A percentile compares a stretch with the other conserved stretches of the same genome.
These are phyloP conservation scores for Reticulascus tulasneorum DNA, from an alignment of 2,329 filamentous ascomycete genomes.

Conservation along the genomic window DNA sequence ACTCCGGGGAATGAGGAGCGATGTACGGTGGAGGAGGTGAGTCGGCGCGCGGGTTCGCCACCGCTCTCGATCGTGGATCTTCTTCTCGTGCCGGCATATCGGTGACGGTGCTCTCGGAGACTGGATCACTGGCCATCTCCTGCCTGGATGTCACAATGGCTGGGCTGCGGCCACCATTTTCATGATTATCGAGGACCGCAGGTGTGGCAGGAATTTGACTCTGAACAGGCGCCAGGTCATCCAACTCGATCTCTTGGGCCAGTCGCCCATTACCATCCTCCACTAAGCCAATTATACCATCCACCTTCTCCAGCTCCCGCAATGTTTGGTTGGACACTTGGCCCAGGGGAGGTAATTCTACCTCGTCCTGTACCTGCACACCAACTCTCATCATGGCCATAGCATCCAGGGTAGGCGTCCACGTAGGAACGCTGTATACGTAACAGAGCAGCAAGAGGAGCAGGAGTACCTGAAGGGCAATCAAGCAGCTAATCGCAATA, in stretches of 20 bases:
- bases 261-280: too few relatives aligned
- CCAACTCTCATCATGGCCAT: conserved; percentile 12
- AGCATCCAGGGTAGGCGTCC: conserved; percentile 11
- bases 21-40: conserved; percentile 10
- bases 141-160: conserved; percentile 2
- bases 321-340: neutral
- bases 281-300: conserved; percentile 5
- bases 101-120: conserved; percentile 3
- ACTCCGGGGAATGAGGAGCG: too few relatives aligned
- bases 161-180: too few relatives aligned
- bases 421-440: conserved; percentile 11
- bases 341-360: conserved; percentile 1
- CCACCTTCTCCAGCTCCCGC: conserved; percentile 1
- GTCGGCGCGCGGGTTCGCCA: conserved; percentile 3
- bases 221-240: neutral
- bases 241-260: conserved; percentile 8
- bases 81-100: conserved; percentile 4
- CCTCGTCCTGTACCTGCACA: neutral
- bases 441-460: conserved; percentile 8
- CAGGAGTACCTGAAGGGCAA: conserved; percentile 7
- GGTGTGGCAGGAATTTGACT: too few relatives aligned
- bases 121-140: conserved; percentile 5
- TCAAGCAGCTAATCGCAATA: conserved; percentile 5
- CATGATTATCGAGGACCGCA: too few relatives aligned
- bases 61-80: conserved; percentile 1